A percentile compares a stretch with the other conserved stretches of the same genome.
These are phyloP conservation scores for Monosporascus sp. DNA, from an alignment of 2,329 filamentous ascomycete species.

Conservation along the genomic window DNA sequence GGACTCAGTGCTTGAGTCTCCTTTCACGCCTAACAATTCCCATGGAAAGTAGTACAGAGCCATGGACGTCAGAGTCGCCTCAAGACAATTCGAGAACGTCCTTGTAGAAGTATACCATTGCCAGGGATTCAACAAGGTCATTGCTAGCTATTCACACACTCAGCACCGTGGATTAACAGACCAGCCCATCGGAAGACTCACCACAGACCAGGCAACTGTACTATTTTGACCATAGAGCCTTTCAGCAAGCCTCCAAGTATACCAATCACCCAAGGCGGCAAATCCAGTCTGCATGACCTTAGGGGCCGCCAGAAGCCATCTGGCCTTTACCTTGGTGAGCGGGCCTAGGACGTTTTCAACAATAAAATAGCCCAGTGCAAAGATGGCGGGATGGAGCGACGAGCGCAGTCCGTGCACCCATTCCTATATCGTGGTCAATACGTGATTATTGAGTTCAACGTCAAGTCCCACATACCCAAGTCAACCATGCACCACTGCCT, in stretches of 20 bases:
- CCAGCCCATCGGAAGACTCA: conserved; percentile 37
- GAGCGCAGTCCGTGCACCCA: conserved; percentile 85
- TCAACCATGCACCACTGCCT: conserved; percentile 80
- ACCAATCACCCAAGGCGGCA: conserved; percentile 76
- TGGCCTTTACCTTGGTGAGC: conserved; percentile 50
- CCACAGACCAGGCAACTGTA: conserved; percentile 62
- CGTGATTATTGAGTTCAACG: background rate
- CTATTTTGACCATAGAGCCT: conserved; percentile 64
- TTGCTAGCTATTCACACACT: conserved; percentile 48
- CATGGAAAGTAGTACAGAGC: conserved; percentile 86
- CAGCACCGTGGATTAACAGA: conserved; percentile 3
- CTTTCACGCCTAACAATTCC: conserved; percentile 51
- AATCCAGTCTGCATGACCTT: conserved; percentile 71
- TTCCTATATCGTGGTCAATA: conserved; percentile 57
- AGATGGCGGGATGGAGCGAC: conserved; percentile 84
- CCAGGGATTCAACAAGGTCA: conserved; percentile 78
- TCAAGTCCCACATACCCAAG: conserved; percentile 64
- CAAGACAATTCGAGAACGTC: conserved; percentile 89
- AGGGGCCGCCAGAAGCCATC: conserved; percentile 66
- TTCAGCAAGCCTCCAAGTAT: conserved; percentile 76
- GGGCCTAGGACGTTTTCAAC: conserved; percentile 51
- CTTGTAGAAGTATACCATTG: conserved; percentile 94
- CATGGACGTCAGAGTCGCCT: conserved; percentile 77
- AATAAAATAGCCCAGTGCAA: conserved; percentile 67
- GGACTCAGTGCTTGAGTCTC: conserved; percentile 34